Base-by-base conservation (phyloP, 2,329 filamentous ascomycete genomes). In the Colletotrichum horii region DNA sequence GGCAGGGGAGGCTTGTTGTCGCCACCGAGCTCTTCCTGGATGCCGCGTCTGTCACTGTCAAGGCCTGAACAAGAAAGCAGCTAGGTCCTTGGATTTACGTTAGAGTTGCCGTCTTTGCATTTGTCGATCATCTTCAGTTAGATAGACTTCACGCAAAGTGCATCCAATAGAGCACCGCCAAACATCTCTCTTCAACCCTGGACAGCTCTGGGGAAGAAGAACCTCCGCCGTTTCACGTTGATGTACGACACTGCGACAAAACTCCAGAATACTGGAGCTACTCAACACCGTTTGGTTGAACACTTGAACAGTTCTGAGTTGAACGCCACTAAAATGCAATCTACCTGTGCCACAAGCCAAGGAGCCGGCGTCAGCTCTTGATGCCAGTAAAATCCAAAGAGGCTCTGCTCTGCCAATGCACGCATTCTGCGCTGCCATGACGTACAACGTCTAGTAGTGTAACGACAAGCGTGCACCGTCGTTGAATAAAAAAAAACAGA, bases 281-380 rank as follows among this genome's bases (percentile, higher is more conserved):
- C 24, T 32, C 15, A 15, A 34, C 16, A 14, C 26, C 61, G 19
- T 24, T 15, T 8, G 16, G 34, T 43, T 16, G 38, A 22, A 56
- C 2, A 22, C 28, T 52, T 43, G 12, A 56, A 34, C n/a, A 34
- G 24, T 28, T 65, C 15, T 55, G 60, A 66, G 65, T 76, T n/a
- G 38, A 56, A 74, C 74, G 64, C 64, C 56, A 56, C 48, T 24
- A 8, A 48, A 65, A 61, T 68, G 74, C 58, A 74, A 43, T 32
- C 58, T 26, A 62, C 56, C 64, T 48, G 36, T 66, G 60, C 15
- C 48, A 69, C 34, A 34, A 69, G 43, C 58, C 36, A 56, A 58
- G 36, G 48, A 60, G 58, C 28, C n/a, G 48, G 56, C 65, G 70
- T 65, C 65, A 58, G 64, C 70, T 73, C 70, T 76, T 68, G 48